phyloP scores from a whole-genome alignment of 305 asterid genomes.

The Stenogyne calaminthoides region DNA sequence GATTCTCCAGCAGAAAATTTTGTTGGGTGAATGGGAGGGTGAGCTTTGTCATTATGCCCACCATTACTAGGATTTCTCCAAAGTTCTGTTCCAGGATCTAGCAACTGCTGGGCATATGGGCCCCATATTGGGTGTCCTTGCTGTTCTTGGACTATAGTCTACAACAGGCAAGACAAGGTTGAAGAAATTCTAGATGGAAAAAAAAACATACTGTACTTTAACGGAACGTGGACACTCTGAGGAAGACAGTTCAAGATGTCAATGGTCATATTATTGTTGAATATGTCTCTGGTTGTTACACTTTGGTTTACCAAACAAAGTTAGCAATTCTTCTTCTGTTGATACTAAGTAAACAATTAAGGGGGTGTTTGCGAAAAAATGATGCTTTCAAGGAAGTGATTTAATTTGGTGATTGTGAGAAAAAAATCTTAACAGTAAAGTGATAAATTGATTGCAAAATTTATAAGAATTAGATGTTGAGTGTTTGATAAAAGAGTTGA shows the following conservation, averaged over 20 bases:
- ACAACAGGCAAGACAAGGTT: slow-evolving; percentile 36
- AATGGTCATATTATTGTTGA: slow-evolving; percentile 4
- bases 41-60: slow-evolving; percentile 99
- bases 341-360: neutral
- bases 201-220: no score
- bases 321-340: neutral
- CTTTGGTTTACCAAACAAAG: neutral
- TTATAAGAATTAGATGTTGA: no score
- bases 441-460: no score
- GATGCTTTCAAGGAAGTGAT: no score
- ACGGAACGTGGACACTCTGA: no score
- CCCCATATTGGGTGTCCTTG: slow-evolving; percentile 93
- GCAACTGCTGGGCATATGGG: slow-evolving; percentile 76
- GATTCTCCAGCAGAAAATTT: slow-evolving; percentile 94
- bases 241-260: neutral
- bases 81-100: slow-evolving; percentile 81
- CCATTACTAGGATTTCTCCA: slow-evolving; percentile 93
- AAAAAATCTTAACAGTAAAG: no score
- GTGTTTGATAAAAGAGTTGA: no score
- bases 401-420: no score
- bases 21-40: slow-evolving; percentile 99
- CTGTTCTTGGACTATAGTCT: slow-evolving; percentile 92
- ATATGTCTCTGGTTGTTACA: slow-evolving; percentile 10
- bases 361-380: no score
- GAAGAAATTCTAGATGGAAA: neutral